Percentiles rank a stretch among this genome's conserved stretches.
Conservation (phyloP, 257 asterid genomes). For the Solanum virginianum region DNA sequence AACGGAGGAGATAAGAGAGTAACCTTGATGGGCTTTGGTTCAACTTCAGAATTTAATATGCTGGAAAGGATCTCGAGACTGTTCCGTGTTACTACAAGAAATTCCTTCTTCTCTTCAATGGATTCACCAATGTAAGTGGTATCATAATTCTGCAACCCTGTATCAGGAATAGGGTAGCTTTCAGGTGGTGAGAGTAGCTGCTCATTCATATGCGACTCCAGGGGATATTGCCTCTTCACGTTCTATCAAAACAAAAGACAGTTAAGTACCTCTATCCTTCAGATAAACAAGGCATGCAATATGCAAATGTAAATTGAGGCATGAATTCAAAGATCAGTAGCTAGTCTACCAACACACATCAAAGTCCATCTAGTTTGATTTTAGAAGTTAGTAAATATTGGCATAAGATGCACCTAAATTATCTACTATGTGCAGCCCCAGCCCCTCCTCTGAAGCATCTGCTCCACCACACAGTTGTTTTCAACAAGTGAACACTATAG, state of each 20-base stretch:
- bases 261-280: background rate
- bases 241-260: constrained; percentile 27
- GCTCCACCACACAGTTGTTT: background rate
- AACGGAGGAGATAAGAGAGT: background rate
- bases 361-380: background rate
- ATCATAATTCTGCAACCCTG: constrained; percentile 24
- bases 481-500: background rate
- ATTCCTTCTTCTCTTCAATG: constrained; percentile 56
- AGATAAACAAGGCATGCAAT: background rate
- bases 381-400: background rate
- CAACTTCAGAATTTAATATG: constrained; percentile 62
- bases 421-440: background rate
- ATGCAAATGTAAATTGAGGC: background rate
- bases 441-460: background rate
- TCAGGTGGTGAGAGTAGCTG: constrained; percentile 46
- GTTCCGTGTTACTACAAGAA: constrained; percentile 59
- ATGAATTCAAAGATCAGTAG: background rate
- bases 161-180: constrained; percentile 47
- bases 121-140: constrained; percentile 35
- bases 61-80: constrained; percentile 73
- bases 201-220: constrained; percentile 51
- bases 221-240: constrained; percentile 40
- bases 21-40: constrained; percentile 62
- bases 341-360: background rate
- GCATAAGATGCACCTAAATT: background rate